Percentiles rank a stretch among this genome's conserved stretches.
Conservation (phyloP, 2,329 filamentous ascomycete species). For the Pseudocercospora eumusae region DNA sequence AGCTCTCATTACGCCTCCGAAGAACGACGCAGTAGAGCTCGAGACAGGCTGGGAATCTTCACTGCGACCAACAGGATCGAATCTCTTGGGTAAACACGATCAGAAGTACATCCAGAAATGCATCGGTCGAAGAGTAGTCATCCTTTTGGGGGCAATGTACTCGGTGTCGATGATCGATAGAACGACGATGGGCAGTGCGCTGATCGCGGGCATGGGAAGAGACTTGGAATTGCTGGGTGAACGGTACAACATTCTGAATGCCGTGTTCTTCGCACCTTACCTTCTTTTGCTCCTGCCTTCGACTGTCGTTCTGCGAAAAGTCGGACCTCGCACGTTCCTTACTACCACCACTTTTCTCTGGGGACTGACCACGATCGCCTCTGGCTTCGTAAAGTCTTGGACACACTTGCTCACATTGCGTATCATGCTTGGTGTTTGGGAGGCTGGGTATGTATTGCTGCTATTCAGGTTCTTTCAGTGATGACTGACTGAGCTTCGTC, state of each 20-base stretch:
- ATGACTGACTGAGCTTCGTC: neutral
- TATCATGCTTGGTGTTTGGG: conserved; percentile 9
- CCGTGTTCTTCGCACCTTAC: conserved; percentile 1
- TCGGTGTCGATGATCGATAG: conserved; percentile 8
- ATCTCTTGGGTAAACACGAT: neutral
- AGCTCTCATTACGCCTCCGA: neutral
- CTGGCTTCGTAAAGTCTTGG: conserved; percentile 5
- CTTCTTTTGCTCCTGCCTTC: conserved; percentile 4
- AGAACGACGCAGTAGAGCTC: neutral
- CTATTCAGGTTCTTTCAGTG: too few species aligned
- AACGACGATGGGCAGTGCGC: neutral
- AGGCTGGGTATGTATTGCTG: conserved; percentile 4
- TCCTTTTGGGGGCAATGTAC: conserved; percentile 2
- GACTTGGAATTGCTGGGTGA: neutral
- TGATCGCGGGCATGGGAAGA: conserved; percentile 10
- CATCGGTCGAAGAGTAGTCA: conserved; percentile 4
- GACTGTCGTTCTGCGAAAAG: conserved; percentile 1
- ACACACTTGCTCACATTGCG: conserved; percentile 2
- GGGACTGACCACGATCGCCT: conserved; percentile 4
- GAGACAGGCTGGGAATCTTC: neutral
- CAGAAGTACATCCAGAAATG: neutral
- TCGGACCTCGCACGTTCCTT: conserved; percentile 1
- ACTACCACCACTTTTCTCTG: conserved; percentile 5
- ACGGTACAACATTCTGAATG: conserved; percentile 8
- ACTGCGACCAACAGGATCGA: neutral